Evolutionary conservation across 1,284 basidiomycete species (phyloP).

Genomic region (Ganoderma lingzhi): DNA sequence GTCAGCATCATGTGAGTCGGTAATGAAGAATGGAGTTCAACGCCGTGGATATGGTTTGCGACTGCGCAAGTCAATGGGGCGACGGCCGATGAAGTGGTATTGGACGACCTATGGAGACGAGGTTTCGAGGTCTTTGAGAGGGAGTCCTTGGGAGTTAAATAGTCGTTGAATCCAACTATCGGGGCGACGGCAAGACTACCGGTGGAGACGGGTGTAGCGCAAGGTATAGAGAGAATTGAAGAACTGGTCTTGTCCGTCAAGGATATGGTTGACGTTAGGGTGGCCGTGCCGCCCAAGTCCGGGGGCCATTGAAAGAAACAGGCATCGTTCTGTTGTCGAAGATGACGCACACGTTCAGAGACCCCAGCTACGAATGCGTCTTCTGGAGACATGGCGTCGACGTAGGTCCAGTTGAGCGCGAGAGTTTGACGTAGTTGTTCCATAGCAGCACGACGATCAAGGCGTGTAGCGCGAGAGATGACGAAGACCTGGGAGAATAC

Average conservation of each 20-base stretch:
- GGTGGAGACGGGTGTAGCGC: background rate
- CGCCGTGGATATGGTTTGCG: constrained; percentile 50
- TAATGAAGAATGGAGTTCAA: constrained; percentile 47
- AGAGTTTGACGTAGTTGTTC: constrained; percentile 54
- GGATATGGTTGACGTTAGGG: background rate
- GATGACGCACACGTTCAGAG: constrained; percentile 47
- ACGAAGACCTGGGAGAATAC: constrained; percentile 57
- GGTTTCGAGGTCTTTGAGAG: background rate
- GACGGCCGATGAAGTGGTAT: background rate
- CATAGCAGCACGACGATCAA: constrained; percentile 63
- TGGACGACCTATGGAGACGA: background rate
- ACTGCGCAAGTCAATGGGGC: constrained; percentile 57
- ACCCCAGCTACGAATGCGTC: constrained; percentile 50
- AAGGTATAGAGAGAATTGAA: background rate
- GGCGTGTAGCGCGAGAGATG: constrained; percentile 61
- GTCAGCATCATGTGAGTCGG: constrained; percentile 61
- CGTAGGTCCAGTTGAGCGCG: constrained; percentile 58
- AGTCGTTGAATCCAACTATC: background rate
- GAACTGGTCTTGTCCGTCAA: constrained; percentile 29
- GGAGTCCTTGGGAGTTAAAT: background rate
- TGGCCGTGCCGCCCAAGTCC: constrained; percentile 2
- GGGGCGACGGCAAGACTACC: background rate
- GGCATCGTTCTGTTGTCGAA: constrained; percentile 38
- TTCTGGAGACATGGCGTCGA: constrained; percentile 55
- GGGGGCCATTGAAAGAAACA: constrained; percentile 51